Evolutionary conservation across 257 asterid genomes (phyloP).

Genomic region (Lycium barbarum): DNA sequence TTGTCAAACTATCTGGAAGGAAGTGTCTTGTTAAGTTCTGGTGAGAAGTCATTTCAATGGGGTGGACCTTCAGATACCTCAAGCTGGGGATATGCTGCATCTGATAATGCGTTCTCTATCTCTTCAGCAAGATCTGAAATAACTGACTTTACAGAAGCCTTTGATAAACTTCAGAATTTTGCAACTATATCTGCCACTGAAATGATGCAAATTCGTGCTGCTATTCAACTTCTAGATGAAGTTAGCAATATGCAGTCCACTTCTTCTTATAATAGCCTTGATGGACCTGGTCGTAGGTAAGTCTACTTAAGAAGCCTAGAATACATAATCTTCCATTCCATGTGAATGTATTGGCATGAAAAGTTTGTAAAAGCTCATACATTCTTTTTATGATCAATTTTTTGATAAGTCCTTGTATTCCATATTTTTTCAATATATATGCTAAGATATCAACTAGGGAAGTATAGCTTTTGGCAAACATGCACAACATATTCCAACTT

Average conservation of each 20-base stretch:
- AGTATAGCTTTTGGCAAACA: neutral
- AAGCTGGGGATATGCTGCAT: slow-evolving; percentile 51
- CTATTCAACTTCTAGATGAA: slow-evolving; percentile 77
- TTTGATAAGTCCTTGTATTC: neutral
- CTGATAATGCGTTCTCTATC: slow-evolving; percentile 44
- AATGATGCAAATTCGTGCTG: slow-evolving; percentile 78
- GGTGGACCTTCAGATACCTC: slow-evolving; percentile 55
- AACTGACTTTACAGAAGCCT: slow-evolving; percentile 59
- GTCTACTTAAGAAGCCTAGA: slow-evolving; percentile 4
- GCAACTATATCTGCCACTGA: slow-evolving; percentile 56
- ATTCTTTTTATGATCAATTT: slow-evolving; percentile 10
- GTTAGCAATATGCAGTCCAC: slow-evolving; percentile 57
- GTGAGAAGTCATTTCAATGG: slow-evolving; percentile 68
- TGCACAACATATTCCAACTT: neutral
- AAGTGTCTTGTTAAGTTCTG: slow-evolving; percentile 52
- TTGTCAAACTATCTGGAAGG: slow-evolving; percentile 87
- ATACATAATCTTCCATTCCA: neutral
- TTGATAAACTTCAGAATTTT: slow-evolving; percentile 59
- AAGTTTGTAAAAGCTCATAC: slow-evolving; percentile 16
- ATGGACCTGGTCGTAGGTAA: slow-evolving; percentile 95
- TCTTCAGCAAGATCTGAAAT: slow-evolving; percentile 62
- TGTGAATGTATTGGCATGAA: neutral
- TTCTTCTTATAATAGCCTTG: slow-evolving; percentile 92
- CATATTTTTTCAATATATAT: neutral
- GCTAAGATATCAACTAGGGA: slow-evolving; percentile 11